Conservation (phyloP, 1,284 basidiomycete genomes). For the Flammula alnicola region DNA sequence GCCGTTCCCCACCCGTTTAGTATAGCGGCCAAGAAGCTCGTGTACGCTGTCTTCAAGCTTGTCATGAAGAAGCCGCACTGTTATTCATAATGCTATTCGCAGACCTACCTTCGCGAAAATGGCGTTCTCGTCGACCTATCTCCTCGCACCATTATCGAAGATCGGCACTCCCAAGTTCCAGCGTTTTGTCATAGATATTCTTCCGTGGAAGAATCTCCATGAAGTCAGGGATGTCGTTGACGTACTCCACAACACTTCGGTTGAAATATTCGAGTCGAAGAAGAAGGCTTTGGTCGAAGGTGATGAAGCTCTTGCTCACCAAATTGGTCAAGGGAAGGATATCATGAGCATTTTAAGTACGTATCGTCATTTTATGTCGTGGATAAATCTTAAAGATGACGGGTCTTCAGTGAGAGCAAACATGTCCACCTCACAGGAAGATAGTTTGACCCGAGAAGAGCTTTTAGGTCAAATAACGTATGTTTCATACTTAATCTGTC, state of each 20-base stretch:
- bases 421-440: constrained; percentile 34
- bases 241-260: constrained; percentile 35
- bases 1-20: constrained; percentile 26
- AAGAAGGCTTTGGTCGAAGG: constrained; percentile 30
- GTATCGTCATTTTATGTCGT: neutral
- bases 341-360: constrained; percentile 50
- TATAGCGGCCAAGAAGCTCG: constrained; percentile 26
- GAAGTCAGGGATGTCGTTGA: constrained; percentile 36
- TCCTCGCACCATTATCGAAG: constrained; percentile 14
- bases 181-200: constrained; percentile 32
- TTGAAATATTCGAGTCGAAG: constrained; percentile 38
- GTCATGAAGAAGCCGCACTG: no score
- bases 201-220: constrained; percentile 36
- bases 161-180: constrained; percentile 29
- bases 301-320: constrained; percentile 25
- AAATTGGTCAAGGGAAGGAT: constrained; percentile 45
- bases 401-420: constrained; percentile 36
- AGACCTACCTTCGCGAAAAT: constrained; percentile 8
- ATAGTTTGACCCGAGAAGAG: constrained; percentile 37
- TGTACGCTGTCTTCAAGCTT: constrained; percentile 19
- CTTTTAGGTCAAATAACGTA: constrained; percentile 46
- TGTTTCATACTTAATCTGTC: constrained; percentile 18
- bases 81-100: no score
- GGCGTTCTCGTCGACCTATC: constrained; percentile 8
- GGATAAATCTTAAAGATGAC: neutral